Conservation (phyloP, 805 yeast species). For the Candida ipomoeae region DNA sequence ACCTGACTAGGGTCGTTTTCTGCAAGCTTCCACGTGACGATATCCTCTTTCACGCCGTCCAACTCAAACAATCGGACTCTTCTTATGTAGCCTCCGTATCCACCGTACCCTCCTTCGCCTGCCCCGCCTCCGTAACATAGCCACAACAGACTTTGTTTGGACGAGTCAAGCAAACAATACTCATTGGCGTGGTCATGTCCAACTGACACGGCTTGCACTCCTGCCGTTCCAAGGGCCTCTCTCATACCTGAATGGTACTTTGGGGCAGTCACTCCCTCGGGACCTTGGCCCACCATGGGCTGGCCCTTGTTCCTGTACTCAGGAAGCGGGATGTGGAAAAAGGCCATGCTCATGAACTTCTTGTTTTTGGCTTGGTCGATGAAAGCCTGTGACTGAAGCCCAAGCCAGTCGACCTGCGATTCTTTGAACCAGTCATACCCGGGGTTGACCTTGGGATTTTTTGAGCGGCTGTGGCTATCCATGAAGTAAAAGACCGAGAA, state of each 20-base stretch:
- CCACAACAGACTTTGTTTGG: constrained; percentile 50
- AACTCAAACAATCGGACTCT: constrained; percentile 70
- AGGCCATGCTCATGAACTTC: constrained; percentile 71
- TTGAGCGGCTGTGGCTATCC: constrained; percentile 79
- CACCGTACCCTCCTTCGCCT: constrained; percentile 96
- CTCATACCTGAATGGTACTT: constrained; percentile 64
- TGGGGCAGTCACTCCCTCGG: constrained; percentile 82
- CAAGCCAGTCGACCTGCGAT: constrained; percentile 59
- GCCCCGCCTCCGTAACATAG: constrained; percentile 90
- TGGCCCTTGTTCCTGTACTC: constrained; percentile 58
- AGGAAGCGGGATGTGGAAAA: constrained; percentile 91
- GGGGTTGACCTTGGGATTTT: constrained; percentile 57
- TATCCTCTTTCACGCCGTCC: constrained; percentile 44
- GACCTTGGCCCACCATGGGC: constrained; percentile 54
- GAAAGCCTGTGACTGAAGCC: constrained; percentile 22
- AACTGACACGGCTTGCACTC: constrained; percentile 70
- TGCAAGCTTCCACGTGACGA: constrained; percentile 69
- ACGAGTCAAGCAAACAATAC: constrained; percentile 63
- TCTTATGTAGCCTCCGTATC: constrained; percentile 84
- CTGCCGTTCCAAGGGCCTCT: constrained; percentile 53
- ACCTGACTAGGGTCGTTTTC: constrained; percentile 48
- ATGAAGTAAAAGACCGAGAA: constrained; percentile 66
- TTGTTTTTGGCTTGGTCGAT: constrained; percentile 20
- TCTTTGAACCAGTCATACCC: constrained; percentile 87
- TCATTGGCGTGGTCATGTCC: constrained; percentile 98